Base-by-base conservation (phyloP, 1,284 basidiomycete species). In the Chalciporus sp. region DNA sequence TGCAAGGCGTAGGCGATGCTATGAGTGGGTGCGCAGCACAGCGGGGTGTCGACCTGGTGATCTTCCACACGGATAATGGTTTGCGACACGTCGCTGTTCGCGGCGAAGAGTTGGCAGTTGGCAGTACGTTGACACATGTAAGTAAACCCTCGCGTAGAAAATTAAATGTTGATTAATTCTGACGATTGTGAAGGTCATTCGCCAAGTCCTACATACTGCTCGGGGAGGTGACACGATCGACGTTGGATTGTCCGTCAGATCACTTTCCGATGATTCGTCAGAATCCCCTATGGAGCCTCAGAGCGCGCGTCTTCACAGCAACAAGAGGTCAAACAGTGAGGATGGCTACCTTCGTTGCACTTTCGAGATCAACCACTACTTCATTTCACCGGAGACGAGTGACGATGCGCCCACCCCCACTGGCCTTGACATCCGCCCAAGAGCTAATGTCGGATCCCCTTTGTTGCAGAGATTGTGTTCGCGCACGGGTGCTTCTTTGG, bases 51-150 rank as follows among this genome's bases (percentile, higher is more conserved):
- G 94, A 97, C 67, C 75, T 97, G 55, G 92, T 95, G 8, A 75
- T 96, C 8, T 94, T 88, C 68, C 93, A 95, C 62, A 89, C 87
- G 39, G 93, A 95, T 68, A 84, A 90, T 19, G 86, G 85, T 19
- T 79, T 94, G 75, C 90, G 88, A 73, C 89, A 95, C 65, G 80
- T 94, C 51, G 85, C 84, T 53, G 91, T 95, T 19, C 82, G 79
- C 61, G 94, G 92, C 6, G 91, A 95, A 64, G 92, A 94, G 62
- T 86, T 85, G 60, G 93, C 86, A 1, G 76, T 95, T 57, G 86
- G 84, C 27, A 95, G 90, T 73, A 81, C 85, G 2, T 71, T 96
- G 46, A 84, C 86, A 37, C 89, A 95, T 78, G 95, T 96, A 73
- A 76, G 92, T 74, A 48, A 45, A 53, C 39, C 50, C 40, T 52